A percentile compares a stretch with the other conserved stretches of the same genome.
Evolutionary conservation across 2,329 filamentous ascomycete species (phyloP).

Genomic region (Fusarium kyushuense): DNA sequence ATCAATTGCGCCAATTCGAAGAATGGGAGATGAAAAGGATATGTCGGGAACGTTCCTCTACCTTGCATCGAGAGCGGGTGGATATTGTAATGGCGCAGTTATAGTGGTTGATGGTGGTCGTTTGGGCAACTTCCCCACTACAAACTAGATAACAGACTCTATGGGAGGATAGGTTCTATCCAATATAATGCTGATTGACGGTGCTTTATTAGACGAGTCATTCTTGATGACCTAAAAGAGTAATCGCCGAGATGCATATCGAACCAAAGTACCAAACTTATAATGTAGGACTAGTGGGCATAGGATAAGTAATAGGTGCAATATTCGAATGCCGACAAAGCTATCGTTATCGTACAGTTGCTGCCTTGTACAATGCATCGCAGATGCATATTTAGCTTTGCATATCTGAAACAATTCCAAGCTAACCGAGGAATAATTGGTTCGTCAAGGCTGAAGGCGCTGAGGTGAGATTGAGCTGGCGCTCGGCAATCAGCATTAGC

Average conservation of each 20-base stretch:
- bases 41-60: conserved; percentile 36
- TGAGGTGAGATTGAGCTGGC: conserved; percentile 37
- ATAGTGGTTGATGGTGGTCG: conserved; percentile 38
- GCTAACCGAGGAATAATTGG: background rate
- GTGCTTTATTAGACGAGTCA: background rate
- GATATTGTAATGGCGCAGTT: conserved; percentile 34
- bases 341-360: background rate
- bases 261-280: background rate
- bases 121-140: conserved; percentile 30
- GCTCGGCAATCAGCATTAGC: background rate
- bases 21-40: conserved; percentile 38
- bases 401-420: background rate
- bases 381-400: background rate
- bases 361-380: conserved; percentile 13
- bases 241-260: background rate
- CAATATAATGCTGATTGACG: background rate
- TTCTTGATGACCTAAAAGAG: background rate
- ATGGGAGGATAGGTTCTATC: background rate
- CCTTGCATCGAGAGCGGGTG: conserved; percentile 35
- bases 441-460: background rate
- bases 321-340: background rate
- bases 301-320: background rate
- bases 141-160: conserved; percentile 7
- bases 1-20: conserved; percentile 23
- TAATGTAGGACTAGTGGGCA: background rate